These are phyloP conservation scores for Sugiyamaella chiloensis DNA, from an alignment of 805 yeast genomes.

Conservation along the genomic window DNA sequence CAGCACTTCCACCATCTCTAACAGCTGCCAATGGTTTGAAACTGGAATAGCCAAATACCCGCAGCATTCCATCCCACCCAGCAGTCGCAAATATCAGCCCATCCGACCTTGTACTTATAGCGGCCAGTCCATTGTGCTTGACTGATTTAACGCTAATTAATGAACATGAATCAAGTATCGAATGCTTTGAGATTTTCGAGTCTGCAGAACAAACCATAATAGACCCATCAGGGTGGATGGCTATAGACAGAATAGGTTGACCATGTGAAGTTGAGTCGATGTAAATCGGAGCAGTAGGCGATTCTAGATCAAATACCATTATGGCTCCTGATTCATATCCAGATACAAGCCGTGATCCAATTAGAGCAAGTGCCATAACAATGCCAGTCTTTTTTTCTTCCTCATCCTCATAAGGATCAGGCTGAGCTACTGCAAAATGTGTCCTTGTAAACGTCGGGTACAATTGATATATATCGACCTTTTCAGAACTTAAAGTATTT, in stretches of 20 bases:
- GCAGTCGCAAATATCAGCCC: conserved; percentile 30
- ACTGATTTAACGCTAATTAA: conserved; percentile 15
- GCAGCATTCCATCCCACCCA: conserved; percentile 41
- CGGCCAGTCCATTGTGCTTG: conserved; percentile 32
- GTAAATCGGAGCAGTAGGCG: conserved; percentile 13
- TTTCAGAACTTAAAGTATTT: conserved; percentile 58
- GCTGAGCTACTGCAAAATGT: conserved; percentile 11
- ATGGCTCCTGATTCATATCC: conserved; percentile 79
- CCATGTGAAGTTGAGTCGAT: conserved; percentile 26
- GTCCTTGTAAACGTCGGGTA: conserved; percentile 10
- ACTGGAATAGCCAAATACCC: conserved; percentile 29
- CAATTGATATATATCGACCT: conserved; percentile 49
- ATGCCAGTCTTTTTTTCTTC: conserved; percentile 52
- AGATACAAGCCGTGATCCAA: conserved; percentile 34
- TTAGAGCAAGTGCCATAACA: conserved; percentile 55
- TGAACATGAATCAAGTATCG: conserved; percentile 9
- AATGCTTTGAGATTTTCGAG: conserved; percentile 29
- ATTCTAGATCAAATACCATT: conserved; percentile 30
- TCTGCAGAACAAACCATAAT: conserved; percentile 36
- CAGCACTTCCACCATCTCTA: conserved; percentile 29
- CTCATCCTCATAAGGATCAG: conserved; percentile 24
- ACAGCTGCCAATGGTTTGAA: conserved; percentile 33
- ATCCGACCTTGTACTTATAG: conserved; percentile 27
- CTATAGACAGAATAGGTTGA: conserved; percentile 34
- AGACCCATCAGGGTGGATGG: conserved; percentile 20